phyloP scores from a whole-genome alignment of 257 asterid species.

The Jacaranda copaia region DNA sequence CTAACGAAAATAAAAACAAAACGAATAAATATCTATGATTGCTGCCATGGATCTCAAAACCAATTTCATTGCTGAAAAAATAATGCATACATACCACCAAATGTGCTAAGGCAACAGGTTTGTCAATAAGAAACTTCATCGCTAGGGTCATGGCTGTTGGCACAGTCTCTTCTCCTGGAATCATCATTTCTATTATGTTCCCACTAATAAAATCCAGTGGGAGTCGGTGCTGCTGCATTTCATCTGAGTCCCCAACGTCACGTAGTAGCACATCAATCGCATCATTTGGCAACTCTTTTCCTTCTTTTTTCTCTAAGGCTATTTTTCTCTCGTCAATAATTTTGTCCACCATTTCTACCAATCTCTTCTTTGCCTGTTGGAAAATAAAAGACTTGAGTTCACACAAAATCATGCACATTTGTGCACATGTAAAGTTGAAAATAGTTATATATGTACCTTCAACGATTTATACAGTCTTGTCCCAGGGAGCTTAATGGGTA shows the following conservation, averaged over 20 bases:
- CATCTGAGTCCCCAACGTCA: slow-evolving; percentile 57
- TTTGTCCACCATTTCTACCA: slow-evolving; percentile 62
- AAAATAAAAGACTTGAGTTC: neutral
- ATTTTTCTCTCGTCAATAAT: slow-evolving; percentile 60
- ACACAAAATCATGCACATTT: neutral
- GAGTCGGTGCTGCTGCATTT: slow-evolving; percentile 46
- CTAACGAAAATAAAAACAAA: slow-evolving; percentile 4
- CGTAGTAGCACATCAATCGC: slow-evolving; percentile 75
- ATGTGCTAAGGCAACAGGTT: slow-evolving; percentile 62
- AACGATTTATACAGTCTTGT: slow-evolving; percentile 81
- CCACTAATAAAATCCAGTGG: slow-evolving; percentile 68
- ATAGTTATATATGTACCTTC: slow-evolving; percentile 53
- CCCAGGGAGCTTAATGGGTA: slow-evolving; percentile 95
- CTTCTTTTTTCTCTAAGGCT: slow-evolving; percentile 42
- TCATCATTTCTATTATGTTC: slow-evolving; percentile 92
- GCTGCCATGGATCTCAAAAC: neutral
- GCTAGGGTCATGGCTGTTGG: slow-evolving; percentile 90
- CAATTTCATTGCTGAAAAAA: neutral
- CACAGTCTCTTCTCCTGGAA: slow-evolving; percentile 93
- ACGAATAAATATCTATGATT: neutral
- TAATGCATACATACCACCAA: slow-evolving; percentile 61
- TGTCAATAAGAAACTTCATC: slow-evolving; percentile 76
- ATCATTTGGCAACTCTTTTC: slow-evolving; percentile 46
- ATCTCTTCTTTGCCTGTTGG: slow-evolving; percentile 72
- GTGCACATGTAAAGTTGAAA: neutral